These are phyloP conservation scores for Mycena leptocephala DNA, from an alignment of 768 basidiomycete species.

Conservation along the genomic window DNA sequence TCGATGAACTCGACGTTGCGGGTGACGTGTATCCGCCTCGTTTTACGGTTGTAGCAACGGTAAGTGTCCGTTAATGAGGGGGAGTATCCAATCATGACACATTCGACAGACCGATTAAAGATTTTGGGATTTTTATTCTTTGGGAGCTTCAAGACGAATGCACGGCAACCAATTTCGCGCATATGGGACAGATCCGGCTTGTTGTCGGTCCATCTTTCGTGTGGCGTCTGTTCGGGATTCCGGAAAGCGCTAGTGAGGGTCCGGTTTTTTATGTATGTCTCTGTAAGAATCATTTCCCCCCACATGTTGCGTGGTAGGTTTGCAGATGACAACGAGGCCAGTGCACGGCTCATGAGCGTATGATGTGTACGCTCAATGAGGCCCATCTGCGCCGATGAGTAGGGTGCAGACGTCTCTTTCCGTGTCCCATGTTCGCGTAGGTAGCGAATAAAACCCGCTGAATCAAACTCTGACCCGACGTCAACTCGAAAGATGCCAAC, in stretches of 20 bases:
- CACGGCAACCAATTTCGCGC: constrained; percentile 4
- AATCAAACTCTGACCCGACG: not conserved
- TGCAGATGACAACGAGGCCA: not conserved
- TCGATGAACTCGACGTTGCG: constrained; percentile 10
- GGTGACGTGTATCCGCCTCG: not conserved
- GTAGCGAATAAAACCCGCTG: not conserved
- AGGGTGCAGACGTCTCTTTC: constrained; percentile 1
- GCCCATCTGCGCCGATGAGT: constrained; percentile 1
- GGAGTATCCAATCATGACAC: constrained; percentile 2
- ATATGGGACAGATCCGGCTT: constrained; percentile 11
- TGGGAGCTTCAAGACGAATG: not conserved
- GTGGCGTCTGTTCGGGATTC: not conserved
- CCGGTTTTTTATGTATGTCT: constrained; percentile 37
- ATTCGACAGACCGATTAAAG: constrained; percentile 13
- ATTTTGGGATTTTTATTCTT: constrained; percentile 5
- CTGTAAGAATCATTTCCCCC: constrained; percentile 22
- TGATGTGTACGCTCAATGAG: constrained; percentile 2
- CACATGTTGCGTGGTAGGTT: not conserved
- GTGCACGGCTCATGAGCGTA: not conserved
- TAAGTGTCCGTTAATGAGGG: not conserved
- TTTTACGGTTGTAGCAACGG: not conserved
- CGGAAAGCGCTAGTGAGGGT: not conserved
- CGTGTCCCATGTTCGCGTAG: constrained; percentile 6
- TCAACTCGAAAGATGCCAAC: not conserved
- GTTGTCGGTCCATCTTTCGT: not conserved